Evolutionary conservation across 352 stramenopile species (phyloP).

Genomic region (Globisporangium cederbergense): DNA sequence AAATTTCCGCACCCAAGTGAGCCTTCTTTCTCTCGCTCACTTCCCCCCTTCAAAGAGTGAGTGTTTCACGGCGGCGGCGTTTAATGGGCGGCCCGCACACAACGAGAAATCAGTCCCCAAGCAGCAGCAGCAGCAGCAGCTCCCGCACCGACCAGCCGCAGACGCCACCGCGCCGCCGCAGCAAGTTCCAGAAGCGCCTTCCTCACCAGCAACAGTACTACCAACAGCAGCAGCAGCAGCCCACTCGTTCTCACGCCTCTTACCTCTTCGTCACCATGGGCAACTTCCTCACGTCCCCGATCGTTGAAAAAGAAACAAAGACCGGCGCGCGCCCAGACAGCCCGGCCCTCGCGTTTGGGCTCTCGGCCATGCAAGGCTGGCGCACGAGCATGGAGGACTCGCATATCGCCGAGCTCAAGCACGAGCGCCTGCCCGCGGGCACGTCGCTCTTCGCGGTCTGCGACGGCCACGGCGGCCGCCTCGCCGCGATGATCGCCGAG

Average conservation of each 20-base stretch:
- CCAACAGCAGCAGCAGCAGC: not conserved
- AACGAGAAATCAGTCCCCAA: constrained; percentile 5
- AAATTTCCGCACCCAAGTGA: constrained; percentile 1
- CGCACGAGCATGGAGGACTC: constrained; percentile 82
- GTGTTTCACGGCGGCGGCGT: not conserved
- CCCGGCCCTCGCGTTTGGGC: constrained; percentile 43
- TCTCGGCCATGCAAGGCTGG: constrained; percentile 83
- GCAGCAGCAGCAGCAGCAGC: not conserved
- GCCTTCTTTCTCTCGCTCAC: not conserved
- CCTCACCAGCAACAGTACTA: not conserved
- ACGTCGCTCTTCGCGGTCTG: constrained; percentile 79
- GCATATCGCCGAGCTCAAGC: constrained; percentile 57
- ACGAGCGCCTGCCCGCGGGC: constrained; percentile 33
- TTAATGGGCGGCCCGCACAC: constrained; percentile 29
- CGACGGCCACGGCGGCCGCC: constrained; percentile 69
- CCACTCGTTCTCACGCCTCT: not conserved
- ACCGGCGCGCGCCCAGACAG: constrained; percentile 41
- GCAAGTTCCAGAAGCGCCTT: constrained; percentile 14
- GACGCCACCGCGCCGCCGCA: not conserved
- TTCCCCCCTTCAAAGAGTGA: not conserved
- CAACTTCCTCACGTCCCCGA: constrained; percentile 75
- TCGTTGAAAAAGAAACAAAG: constrained; percentile 76
- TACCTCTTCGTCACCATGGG: constrained; percentile 39
- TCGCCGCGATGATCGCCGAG: constrained; percentile 51
- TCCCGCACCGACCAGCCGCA: not conserved